These are phyloP conservation scores for Rhizophora mangle DNA, from an alignment of 345 rosid genomes.

Conservation along the genomic window DNA sequence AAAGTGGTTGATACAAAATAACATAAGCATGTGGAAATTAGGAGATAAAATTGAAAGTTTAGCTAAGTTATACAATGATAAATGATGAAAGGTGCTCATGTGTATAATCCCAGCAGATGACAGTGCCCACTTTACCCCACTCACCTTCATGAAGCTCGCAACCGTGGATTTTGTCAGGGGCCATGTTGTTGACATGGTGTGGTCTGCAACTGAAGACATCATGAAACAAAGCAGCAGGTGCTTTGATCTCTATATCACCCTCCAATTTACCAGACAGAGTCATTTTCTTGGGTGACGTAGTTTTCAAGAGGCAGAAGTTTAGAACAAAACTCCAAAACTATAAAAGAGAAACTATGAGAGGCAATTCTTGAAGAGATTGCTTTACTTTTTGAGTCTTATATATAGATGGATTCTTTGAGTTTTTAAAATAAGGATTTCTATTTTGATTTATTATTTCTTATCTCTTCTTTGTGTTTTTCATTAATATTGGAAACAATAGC, in stretches of 20 bases:
- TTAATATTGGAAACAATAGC: too few species aligned
- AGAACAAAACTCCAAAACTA: not conserved
- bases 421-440: too few species aligned
- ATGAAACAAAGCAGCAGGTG: slow-evolving; percentile 30
- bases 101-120: slow-evolving; percentile 33
- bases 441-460: too few species aligned
- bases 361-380: too few species aligned
- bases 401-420: too few species aligned
- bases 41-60: too few species aligned
- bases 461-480: too few species aligned
- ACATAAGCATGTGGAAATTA: too few species aligned
- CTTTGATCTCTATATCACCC: slow-evolving; percentile 34
- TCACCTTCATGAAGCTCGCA: slow-evolving; percentile 39
- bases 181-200: slow-evolving; percentile 32
- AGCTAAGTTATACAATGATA: too few species aligned
- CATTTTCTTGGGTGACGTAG: slow-evolving; percentile 2
- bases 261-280: slow-evolving; percentile 27
- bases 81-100: slow-evolving; percentile 1
- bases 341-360: too few species aligned
- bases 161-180: slow-evolving; percentile 27
- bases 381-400: too few species aligned
- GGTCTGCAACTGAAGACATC: slow-evolving; percentile 33
- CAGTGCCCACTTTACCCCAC: slow-evolving; percentile 33
- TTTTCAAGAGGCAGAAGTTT: not conserved
- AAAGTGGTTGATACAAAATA: too few species aligned